Evolutionary conservation across 768 basidiomycete genomes (phyloP), one percentile per base, ranked within the genome.

Genomic region (Cubamyces sp.): DNA sequence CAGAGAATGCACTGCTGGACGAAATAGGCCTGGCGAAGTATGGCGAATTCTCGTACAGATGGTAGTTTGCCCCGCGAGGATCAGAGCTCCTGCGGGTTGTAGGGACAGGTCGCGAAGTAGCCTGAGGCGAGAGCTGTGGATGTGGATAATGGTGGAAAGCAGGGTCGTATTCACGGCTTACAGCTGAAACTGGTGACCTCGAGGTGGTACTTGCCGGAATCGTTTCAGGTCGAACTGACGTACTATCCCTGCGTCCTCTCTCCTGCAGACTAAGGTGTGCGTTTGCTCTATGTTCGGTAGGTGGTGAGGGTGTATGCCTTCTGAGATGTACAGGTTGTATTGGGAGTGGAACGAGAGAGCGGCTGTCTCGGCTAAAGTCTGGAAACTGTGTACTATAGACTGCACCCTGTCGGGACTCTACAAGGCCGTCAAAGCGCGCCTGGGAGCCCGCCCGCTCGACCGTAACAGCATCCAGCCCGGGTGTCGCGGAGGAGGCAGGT

Each of bases 271-370:
- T 34, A 48, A 14, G 21, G 41, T 60, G 41, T 16, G 46, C 43
- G 48, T 51, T 42, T 14, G 48, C 34, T 4, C 41, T 37, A 18
- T 60, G 49, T 14, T 37, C 28, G 15, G 50, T 21, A 41, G 71
- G 70, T 37, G 26, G 42, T 12, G 72, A 70, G 5, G 73, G 69
- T 0, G 71, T 70, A 39, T 66, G 65, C 19, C 66, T 69, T 15
- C 65, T 57, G 42, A 59, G 40, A 25, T 60, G 49, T 15, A 55
- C 51, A 28, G 65, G 54, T 50, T 70, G 72, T 15, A 69, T 61
- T 26, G 69, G 61, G 41, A 66, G 52, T 8, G 69, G 64, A 37
- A 69, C 63, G 50, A 60, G 56, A 54, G 66, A 64, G 57, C 53
- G 69, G 56, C 54, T 62, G 60, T 60, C 50, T 62, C 39, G 26